These are phyloP conservation scores for Myxozyma neglecta DNA, from an alignment of 805 yeast genomes.

Conservation along the genomic window DNA sequence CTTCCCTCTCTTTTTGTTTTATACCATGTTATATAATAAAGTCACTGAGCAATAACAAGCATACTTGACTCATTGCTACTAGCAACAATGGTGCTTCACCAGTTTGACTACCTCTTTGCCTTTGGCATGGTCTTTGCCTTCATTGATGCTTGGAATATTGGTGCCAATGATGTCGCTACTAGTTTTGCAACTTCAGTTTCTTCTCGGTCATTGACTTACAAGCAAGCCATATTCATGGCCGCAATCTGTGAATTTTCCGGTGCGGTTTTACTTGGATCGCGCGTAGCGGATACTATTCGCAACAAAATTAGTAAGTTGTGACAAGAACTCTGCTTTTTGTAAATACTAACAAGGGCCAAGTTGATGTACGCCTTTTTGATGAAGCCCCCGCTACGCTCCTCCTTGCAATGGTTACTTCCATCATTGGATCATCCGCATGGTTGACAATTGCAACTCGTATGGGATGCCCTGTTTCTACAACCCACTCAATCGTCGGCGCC, in stretches of 20 bases:
- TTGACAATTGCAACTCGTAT: conserved; percentile 62
- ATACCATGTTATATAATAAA: too few species aligned
- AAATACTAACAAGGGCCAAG: not conserved
- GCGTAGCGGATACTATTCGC: conserved; percentile 72
- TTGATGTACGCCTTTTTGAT: conserved; percentile 51
- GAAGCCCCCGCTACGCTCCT: conserved; percentile 67
- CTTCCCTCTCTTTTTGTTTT: too few species aligned
- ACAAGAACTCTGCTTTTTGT: too few species aligned
- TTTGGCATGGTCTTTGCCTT: conserved; percentile 66
- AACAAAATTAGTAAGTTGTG: conserved; percentile 42
- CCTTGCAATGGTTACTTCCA: conserved; percentile 73
- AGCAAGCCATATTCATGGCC: conserved; percentile 75
- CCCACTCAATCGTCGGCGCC: conserved; percentile 77
- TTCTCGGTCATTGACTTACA: conserved; percentile 63
- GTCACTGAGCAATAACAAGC: too few species aligned
- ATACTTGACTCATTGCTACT: not conserved
- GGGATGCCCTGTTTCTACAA: conserved; percentile 77
- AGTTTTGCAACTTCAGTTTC: conserved; percentile 63
- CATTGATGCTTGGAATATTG: conserved; percentile 76
- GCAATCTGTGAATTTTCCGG: conserved; percentile 72
- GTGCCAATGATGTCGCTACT: conserved; percentile 74
- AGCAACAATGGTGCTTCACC: conserved; percentile 42
- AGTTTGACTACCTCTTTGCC: conserved; percentile 72
- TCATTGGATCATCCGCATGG: conserved; percentile 72
- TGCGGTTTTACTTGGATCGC: conserved; percentile 69